Conservation (phyloP, 495 filamentous ascomycete species). For the Podospora pseudoanserina region DNA sequence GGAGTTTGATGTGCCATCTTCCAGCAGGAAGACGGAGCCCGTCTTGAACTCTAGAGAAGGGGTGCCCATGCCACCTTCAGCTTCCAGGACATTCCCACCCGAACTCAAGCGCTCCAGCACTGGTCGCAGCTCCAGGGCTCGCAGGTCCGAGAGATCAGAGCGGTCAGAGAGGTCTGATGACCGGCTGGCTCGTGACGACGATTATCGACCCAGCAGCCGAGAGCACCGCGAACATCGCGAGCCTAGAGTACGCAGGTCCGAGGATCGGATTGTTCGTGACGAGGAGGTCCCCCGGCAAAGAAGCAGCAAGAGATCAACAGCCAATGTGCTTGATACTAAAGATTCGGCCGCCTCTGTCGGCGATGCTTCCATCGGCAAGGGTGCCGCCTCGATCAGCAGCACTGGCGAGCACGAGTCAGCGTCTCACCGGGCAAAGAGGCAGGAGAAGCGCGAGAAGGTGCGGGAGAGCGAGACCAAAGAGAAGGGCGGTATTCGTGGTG, state of each 20-base stretch:
- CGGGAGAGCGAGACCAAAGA: constrained; percentile 61
- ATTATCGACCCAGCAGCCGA: constrained; percentile 17
- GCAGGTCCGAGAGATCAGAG: background rate
- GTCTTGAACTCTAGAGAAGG: constrained; percentile 40
- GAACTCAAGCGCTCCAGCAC: constrained; percentile 41
- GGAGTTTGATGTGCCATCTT: constrained; percentile 25
- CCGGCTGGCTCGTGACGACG: constrained; percentile 17
- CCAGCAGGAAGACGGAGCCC: constrained; percentile 34
- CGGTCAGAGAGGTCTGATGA: constrained; percentile 25
- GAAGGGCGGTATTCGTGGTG: constrained; percentile 73
- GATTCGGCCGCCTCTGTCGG: constrained; percentile 23
- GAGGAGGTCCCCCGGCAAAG: constrained; percentile 1
- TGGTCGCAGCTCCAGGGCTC: constrained; percentile 17
- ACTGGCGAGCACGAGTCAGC: constrained; percentile 24
- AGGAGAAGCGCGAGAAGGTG: constrained; percentile 29
- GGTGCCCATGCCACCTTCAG: constrained; percentile 23
- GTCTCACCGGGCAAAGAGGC: constrained; percentile 32
- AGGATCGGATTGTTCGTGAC: constrained; percentile 13
- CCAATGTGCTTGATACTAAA: constrained; percentile 18
- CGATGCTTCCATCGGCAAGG: constrained; percentile 6
- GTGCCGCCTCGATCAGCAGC: constrained; percentile 16
- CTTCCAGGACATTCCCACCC: constrained; percentile 23
- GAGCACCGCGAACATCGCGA: constrained; percentile 9
- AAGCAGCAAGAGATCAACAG: constrained; percentile 10
- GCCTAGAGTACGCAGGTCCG: constrained; percentile 12